A percentile compares a stretch with the other conserved stretches of the same genome.
phyloP scores from a whole-genome alignment of 352 stramenopile species.

The Globisporangium acanthophoron region DNA sequence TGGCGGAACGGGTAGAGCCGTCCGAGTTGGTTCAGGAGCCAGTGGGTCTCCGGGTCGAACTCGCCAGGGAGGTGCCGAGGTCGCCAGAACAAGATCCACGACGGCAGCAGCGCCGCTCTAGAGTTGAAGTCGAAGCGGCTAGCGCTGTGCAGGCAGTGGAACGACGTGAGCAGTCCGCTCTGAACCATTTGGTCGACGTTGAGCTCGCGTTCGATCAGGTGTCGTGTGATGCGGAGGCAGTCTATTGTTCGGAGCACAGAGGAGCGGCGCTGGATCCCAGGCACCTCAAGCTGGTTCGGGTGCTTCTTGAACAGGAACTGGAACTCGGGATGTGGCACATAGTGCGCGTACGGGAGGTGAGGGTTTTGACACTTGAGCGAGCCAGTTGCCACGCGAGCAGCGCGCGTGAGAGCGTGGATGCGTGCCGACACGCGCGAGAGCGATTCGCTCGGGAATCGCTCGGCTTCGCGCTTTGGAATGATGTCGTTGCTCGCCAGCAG shows the following conservation, averaged over 20 bases:
- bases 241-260: constrained; percentile 58
- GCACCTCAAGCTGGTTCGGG: constrained; percentile 40
- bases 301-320: constrained; percentile 71
- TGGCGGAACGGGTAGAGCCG: constrained; percentile 54
- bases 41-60: constrained; percentile 30
- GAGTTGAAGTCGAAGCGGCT: constrained; percentile 47
- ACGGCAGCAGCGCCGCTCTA: constrained; percentile 21
- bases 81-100: constrained; percentile 61
- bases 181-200: constrained; percentile 27
- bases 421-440: constrained; percentile 35
- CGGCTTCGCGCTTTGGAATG: constrained; percentile 32
- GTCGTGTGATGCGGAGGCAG: constrained; percentile 38
- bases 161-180: constrained; percentile 20
- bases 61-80: constrained; percentile 29
- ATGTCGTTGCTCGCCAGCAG: constrained; percentile 26
- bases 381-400: constrained; percentile 19
- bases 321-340: constrained; percentile 34
- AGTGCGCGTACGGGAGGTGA: constrained; percentile 32
- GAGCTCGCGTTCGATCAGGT: constrained; percentile 46
- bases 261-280: constrained; percentile 28
- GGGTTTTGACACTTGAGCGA: constrained; percentile 19
- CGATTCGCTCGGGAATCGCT: constrained; percentile 37
- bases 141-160: constrained; percentile 49
- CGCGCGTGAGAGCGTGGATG: constrained; percentile 41
- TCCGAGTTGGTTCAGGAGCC: constrained; percentile 31